phyloP scores from a whole-genome alignment of 2,329 filamentous ascomycete genomes.

The Plectosphaerella cucumerina region DNA sequence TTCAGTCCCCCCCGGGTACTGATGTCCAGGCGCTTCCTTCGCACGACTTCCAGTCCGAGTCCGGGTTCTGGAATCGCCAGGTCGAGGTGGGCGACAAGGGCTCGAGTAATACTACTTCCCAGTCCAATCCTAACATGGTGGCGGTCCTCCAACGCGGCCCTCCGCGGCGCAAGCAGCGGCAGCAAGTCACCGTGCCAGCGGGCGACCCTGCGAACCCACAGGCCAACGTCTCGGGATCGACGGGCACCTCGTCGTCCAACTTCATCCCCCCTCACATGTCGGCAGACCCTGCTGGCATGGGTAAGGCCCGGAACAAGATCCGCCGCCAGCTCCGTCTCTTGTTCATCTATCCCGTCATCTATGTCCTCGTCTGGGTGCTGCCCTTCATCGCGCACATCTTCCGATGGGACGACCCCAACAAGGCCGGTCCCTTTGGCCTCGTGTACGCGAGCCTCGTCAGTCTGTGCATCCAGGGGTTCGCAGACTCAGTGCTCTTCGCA shows the following conservation, averaged over 20 bases:
- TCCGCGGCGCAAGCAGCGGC: not conserved
- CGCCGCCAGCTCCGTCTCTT: constrained; percentile 65
- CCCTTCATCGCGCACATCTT: constrained; percentile 65
- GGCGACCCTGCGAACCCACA: not conserved
- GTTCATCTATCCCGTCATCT: constrained; percentile 73
- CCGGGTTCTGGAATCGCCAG: not conserved
- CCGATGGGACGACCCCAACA: constrained; percentile 40
- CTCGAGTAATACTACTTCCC: not conserved
- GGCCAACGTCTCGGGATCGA: not conserved
- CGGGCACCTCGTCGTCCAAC: not conserved
- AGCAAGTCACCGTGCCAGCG: not conserved
- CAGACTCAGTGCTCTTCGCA: constrained; percentile 65
- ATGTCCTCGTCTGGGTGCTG: constrained; percentile 67
- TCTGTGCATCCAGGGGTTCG: constrained; percentile 61
- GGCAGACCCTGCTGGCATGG: constrained; percentile 17
- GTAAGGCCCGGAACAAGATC: constrained; percentile 48
- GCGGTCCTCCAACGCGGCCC: not conserved
- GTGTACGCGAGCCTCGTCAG: constrained; percentile 51
- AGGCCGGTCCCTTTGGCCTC: constrained; percentile 46
- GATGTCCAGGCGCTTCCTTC: not conserved
- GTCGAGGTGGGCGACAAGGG: not conserved
- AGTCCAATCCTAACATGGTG: not conserved
- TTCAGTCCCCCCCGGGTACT: not conserved
- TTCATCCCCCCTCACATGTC: not conserved
- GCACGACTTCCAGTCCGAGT: not conserved